A percentile compares a stretch with the other conserved stretches of the same genome.
Conservation (phyloP, 257 asterid species). For the Parsonsia alboflavescens region DNA sequence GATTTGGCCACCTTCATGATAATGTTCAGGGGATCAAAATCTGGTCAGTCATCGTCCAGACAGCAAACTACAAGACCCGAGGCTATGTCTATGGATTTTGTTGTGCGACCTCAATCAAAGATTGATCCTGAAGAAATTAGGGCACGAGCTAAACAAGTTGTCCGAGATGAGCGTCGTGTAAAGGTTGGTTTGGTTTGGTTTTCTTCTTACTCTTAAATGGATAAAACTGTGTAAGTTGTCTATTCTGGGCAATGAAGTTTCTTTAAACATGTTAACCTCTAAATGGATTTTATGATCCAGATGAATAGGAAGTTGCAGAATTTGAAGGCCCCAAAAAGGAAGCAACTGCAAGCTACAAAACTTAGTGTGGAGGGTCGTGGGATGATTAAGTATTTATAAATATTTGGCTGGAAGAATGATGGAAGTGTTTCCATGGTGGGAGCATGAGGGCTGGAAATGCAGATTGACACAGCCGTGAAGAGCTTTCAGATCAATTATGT, state of each 20-base stretch:
- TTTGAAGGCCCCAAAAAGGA: slow-evolving; percentile 74
- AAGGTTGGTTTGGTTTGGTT: slow-evolving; percentile 75
- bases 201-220: slow-evolving; percentile 4
- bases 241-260: background rate
- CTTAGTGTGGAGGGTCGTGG: slow-evolving; percentile 96
- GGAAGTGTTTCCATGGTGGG: background rate
- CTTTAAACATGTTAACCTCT: background rate
- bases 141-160: slow-evolving; percentile 66
- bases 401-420: background rate
- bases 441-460: slow-evolving; percentile 7
- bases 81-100: slow-evolving; percentile 88
- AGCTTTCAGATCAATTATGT: background rate
- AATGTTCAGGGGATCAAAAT: slow-evolving; percentile 53
- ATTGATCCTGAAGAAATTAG: slow-evolving; percentile 85
- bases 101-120: slow-evolving; percentile 91
- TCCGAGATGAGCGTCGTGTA: slow-evolving; percentile 63
- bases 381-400: slow-evolving; percentile 80
- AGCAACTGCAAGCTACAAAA: slow-evolving; percentile 88
- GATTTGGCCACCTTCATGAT: slow-evolving; percentile 22
- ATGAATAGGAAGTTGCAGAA: slow-evolving; percentile 96
- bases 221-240: background rate
- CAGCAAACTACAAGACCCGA: slow-evolving; percentile 58
- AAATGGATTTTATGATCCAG: slow-evolving; percentile 27
- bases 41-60: slow-evolving; percentile 68
- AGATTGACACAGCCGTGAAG: background rate